A percentile compares a stretch with the other conserved stretches of the same genome.
phyloP scores from a whole-genome alignment of 2,329 filamentous ascomycete species.

The Aspergillus ustus region DNA sequence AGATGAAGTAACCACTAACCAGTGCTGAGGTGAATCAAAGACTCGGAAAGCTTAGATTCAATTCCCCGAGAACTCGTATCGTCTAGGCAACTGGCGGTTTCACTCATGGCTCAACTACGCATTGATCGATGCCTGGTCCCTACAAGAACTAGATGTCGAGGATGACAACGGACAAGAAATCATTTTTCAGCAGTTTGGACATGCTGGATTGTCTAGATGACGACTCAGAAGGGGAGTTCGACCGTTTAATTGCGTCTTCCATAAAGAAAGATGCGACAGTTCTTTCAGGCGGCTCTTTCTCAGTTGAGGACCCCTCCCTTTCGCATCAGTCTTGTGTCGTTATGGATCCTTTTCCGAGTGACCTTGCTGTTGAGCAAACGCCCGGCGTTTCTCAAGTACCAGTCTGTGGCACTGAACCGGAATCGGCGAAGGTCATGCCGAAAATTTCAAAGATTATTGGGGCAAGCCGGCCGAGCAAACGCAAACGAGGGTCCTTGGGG shows the following conservation, averaged over 20 bases:
- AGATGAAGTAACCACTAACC: background rate
- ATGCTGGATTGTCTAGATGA: conserved; percentile 34
- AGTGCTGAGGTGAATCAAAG: background rate
- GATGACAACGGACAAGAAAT: conserved; percentile 32
- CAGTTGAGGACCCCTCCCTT: conserved; percentile 1
- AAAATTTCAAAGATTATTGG: conserved; percentile 15
- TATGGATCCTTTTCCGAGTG: background rate
- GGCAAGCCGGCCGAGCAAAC: conserved; percentile 25
- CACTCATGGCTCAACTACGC: conserved; percentile 23
- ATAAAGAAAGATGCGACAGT: background rate
- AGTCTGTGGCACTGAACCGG: conserved; percentile 6
- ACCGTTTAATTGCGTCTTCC: conserved; percentile 19
- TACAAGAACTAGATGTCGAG: conserved; percentile 26
- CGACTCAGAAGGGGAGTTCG: conserved; percentile 29
- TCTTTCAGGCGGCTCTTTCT: conserved; percentile 3
- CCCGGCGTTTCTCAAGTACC: background rate
- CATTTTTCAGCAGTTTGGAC: conserved; percentile 44
- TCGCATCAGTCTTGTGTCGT: conserved; percentile 10
- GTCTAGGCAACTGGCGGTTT: conserved; percentile 7
- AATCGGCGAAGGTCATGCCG: conserved; percentile 21
- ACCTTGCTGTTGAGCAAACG: background rate
- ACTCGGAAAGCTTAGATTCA: background rate
- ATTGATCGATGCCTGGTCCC: conserved; percentile 21
- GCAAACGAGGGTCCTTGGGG: conserved; percentile 41
- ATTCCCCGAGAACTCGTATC: background rate